phyloP scores from a whole-genome alignment of 2,329 filamentous ascomycete genomes.

The Colletotrichum sp. region DNA sequence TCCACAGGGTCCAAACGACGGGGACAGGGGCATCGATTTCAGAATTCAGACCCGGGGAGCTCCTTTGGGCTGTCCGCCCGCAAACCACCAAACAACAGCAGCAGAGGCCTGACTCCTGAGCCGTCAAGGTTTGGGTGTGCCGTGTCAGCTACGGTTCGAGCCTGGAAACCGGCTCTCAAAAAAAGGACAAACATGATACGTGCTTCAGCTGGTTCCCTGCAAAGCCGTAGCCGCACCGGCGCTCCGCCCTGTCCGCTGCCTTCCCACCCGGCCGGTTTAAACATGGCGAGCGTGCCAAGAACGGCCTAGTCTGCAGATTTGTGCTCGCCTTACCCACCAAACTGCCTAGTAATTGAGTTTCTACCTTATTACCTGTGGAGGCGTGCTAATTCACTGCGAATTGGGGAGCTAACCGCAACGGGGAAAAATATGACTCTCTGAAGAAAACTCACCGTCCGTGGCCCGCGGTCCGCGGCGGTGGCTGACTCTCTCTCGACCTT shows the following conservation, averaged over 20 bases:
- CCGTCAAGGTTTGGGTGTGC: not conserved
- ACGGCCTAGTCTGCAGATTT: not conserved
- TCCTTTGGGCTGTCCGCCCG: not conserved
- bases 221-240: not conserved
- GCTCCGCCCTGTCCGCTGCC: slow-evolving; percentile 16
- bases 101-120: not conserved
- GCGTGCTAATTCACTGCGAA: not conserved
- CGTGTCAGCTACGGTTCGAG: not conserved
- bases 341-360: slow-evolving; percentile 4
- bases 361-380: slow-evolving; percentile 4
- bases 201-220: not conserved
- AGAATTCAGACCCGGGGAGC: not conserved
- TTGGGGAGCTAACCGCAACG: not conserved
- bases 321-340: not conserved
- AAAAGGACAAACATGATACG: not conserved
- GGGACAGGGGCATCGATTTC: not conserved
- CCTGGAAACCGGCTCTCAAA: not conserved
- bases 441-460: not conserved
- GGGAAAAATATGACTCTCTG: not conserved
- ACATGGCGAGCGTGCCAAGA: not conserved
- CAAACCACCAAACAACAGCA: not conserved
- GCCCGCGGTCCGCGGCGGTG: not conserved
- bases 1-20: not conserved
- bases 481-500: not conserved
- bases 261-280: not conserved